Conservation (phyloP, 208 protist species). For the Acanthamoeba healyi region DNA sequence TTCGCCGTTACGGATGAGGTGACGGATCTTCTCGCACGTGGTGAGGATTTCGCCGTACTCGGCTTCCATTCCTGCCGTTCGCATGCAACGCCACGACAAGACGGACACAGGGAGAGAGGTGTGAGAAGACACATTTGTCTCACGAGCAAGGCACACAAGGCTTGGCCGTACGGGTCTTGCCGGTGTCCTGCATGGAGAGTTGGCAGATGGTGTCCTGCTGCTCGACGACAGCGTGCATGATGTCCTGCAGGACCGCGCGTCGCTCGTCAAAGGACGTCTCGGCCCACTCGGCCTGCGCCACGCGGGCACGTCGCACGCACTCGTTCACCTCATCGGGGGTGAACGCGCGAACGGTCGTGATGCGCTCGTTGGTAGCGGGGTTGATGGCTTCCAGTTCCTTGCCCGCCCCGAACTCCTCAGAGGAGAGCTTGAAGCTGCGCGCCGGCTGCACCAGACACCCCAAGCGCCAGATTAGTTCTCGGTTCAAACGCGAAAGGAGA, state of each 20-base stretch:
- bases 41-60: conserved; percentile 94
- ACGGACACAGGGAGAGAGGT: background rate
- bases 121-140: background rate
- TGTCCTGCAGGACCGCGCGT: conserved; percentile 91
- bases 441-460: background rate
- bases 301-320: conserved; percentile 89
- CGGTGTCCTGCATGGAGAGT: conserved; percentile 93
- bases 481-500: background rate
- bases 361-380: background rate
- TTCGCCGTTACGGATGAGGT: conserved; percentile 92
- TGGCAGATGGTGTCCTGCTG: conserved; percentile 93
- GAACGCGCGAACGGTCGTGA: background rate
- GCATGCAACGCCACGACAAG: too few relatives aligned
- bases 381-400: background rate
- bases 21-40: conserved; percentile 95
- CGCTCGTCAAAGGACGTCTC: conserved; percentile 93
- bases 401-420: background rate
- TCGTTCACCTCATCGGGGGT: conserved; percentile 83
- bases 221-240: conserved; percentile 93
- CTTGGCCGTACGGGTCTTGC: conserved; percentile 91
- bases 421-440: background rate
- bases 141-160: background rate
- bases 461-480: too few relatives aligned
- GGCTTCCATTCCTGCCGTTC: conserved; percentile 89
- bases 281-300: conserved; percentile 92